These are phyloP conservation scores for Lentinula guzmanii DNA, from an alignment of 768 basidiomycete species.

Conservation along the genomic window DNA sequence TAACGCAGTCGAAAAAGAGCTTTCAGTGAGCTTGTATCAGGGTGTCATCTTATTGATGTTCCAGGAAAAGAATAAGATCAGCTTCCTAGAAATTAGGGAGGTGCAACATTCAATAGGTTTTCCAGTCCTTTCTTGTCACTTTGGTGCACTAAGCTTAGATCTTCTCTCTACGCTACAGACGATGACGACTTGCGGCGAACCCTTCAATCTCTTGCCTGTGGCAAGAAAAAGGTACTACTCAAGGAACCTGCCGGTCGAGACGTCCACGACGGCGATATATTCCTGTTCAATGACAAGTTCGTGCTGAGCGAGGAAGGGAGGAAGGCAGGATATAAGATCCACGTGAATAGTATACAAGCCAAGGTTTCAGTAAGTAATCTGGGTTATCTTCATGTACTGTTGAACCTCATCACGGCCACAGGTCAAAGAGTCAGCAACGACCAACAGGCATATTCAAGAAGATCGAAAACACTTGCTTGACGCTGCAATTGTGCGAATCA, in stretches of 20 bases:
- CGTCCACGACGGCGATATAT: conserved; percentile 68
- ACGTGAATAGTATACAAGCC: conserved; percentile 94
- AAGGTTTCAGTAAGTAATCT: conserved; percentile 71
- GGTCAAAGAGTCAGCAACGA: conserved; percentile 83
- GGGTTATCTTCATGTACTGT: too few species aligned
- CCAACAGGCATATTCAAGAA: conserved; percentile 78
- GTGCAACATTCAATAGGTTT: background rate
- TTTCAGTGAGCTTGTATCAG: conserved; percentile 89
- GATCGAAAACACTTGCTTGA: conserved; percentile 85
- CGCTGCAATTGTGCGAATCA: conserved; percentile 93
- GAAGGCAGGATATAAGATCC: conserved; percentile 71
- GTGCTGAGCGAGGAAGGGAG: conserved; percentile 20
- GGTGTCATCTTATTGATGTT: conserved; percentile 82
- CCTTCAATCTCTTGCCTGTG: conserved; percentile 89
- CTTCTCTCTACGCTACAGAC: conserved; percentile 42
- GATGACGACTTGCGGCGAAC: conserved; percentile 72
- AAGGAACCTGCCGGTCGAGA: conserved; percentile 79
- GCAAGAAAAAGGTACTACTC: conserved; percentile 79
- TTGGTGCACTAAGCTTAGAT: background rate
- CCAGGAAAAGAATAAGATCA: conserved; percentile 58
- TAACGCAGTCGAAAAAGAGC: conserved; percentile 54
- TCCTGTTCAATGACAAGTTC: conserved; percentile 80
- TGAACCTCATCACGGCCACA: conserved; percentile 18
- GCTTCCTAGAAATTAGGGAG: conserved; percentile 54
- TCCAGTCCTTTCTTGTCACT: background rate